A percentile compares a stretch with the other conserved stretches of the same genome.
Conservation (phyloP, 1,284 basidiomycete genomes). For the Cystobasidiaceae sp. region DNA sequence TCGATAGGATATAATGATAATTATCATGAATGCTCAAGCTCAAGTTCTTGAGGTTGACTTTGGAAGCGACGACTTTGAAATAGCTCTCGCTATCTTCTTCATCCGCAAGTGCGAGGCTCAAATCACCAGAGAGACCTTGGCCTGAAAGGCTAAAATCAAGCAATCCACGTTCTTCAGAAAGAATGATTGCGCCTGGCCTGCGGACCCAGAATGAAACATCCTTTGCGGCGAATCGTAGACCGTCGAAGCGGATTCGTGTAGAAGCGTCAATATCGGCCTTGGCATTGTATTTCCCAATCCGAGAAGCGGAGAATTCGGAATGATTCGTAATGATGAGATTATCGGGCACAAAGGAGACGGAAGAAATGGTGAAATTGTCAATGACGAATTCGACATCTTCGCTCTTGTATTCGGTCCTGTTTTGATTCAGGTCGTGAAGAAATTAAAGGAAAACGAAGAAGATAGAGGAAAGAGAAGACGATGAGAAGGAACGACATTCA, state of each 20-base stretch:
- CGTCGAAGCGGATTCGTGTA: slow-evolving; percentile 49
- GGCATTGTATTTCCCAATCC: slow-evolving; percentile 23
- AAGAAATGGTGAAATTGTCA: slow-evolving; percentile 44
- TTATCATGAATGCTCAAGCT: slow-evolving; percentile 42
- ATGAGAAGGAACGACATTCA: not conserved
- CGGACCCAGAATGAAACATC: slow-evolving; percentile 51
- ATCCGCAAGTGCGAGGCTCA: slow-evolving; percentile 50
- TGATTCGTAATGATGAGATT: slow-evolving; percentile 49
- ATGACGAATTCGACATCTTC: slow-evolving; percentile 30
- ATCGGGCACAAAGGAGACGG: slow-evolving; percentile 50
- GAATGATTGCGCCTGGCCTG: slow-evolving; percentile 30
- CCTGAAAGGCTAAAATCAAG: slow-evolving; percentile 50
- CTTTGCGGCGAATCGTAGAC: slow-evolving; percentile 49
- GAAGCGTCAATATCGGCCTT: slow-evolving; percentile 49
- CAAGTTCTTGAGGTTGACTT: slow-evolving; percentile 48
- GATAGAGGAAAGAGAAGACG: not conserved
- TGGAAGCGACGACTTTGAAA: slow-evolving; percentile 50
- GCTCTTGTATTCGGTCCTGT: slow-evolving; percentile 50
- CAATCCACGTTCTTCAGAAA: slow-evolving; percentile 50
- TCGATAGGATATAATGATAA: slow-evolving; percentile 41
- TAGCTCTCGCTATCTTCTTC: slow-evolving; percentile 50
- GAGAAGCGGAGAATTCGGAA: slow-evolving; percentile 40
- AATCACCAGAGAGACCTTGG: slow-evolving; percentile 49
- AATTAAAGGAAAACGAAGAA: not conserved
- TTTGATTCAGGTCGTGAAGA: not conserved